These are phyloP conservation scores for Neonectria magnoliae DNA, from an alignment of 2,329 filamentous ascomycete species.

Conservation along the genomic window DNA sequence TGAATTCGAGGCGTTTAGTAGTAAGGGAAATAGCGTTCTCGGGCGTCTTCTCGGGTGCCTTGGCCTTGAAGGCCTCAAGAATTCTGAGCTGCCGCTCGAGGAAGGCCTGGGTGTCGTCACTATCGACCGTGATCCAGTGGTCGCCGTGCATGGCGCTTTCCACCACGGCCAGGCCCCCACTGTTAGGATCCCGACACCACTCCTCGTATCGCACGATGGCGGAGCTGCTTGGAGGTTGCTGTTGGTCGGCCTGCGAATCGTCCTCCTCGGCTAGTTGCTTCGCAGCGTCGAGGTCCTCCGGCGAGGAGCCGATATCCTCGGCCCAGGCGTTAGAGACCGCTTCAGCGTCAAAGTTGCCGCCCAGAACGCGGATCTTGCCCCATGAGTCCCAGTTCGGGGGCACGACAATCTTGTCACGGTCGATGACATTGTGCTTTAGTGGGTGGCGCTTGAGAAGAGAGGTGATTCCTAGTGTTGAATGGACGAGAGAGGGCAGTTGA, in stretches of 20 bases:
- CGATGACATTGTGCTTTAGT: slow-evolving; percentile 90
- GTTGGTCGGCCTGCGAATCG: slow-evolving; percentile 35
- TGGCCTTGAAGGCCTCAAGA: slow-evolving; percentile 72
- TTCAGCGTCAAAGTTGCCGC: slow-evolving; percentile 93
- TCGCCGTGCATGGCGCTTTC: slow-evolving; percentile 53
- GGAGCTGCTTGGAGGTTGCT: slow-evolving; percentile 54
- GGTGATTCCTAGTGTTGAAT: slow-evolving; percentile 87
- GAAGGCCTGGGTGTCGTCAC: slow-evolving; percentile 79
- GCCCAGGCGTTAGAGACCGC: slow-evolving; percentile 86
- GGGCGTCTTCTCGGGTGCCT: slow-evolving; percentile 58
- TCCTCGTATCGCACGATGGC: slow-evolving; percentile 81
- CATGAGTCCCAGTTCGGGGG: slow-evolving; percentile 98
- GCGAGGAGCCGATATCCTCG: slow-evolving; percentile 75
- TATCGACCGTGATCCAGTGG: slow-evolving; percentile 48
- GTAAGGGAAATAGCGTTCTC: slow-evolving; percentile 38
- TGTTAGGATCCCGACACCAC: slow-evolving; percentile 79
- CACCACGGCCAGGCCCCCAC: slow-evolving; percentile 60
- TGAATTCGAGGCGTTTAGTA: slow-evolving; percentile 45
- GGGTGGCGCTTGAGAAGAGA: slow-evolving; percentile 82
- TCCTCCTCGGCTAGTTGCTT: slow-evolving; percentile 37
- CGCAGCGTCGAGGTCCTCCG: slow-evolving; percentile 40
- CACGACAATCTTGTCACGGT: slow-evolving; percentile 92
- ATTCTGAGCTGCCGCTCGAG: slow-evolving; percentile 78
- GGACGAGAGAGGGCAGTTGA: slow-evolving; percentile 80
- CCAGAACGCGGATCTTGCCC: slow-evolving; percentile 93